phyloP scores from a whole-genome alignment of 2,329 filamentous ascomycete species.

The Pseudomassariella vexata region DNA sequence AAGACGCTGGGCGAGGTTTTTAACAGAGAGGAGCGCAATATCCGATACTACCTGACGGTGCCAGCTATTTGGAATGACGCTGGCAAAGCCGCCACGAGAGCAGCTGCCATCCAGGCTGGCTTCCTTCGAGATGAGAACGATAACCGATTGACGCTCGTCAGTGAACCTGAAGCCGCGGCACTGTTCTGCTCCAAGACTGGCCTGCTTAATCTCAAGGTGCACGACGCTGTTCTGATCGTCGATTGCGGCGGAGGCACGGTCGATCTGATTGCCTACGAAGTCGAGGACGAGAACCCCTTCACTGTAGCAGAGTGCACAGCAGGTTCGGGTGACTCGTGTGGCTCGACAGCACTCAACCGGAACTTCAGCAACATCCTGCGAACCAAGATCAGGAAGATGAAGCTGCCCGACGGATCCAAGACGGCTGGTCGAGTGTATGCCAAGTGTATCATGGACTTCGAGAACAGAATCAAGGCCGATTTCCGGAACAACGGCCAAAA shows the following conservation, averaged over 20 bases:
- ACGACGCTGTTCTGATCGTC: constrained; percentile 96
- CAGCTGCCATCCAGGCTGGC: constrained; percentile 92
- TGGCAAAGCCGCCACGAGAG: constrained; percentile 92
- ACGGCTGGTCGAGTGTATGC: constrained; percentile 97
- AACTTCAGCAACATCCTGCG: constrained; percentile 98
- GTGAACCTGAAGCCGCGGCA: constrained; percentile 92
- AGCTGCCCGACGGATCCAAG: constrained; percentile 91
- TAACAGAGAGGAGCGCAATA: constrained; percentile 96
- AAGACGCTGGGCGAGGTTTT: constrained; percentile 97
- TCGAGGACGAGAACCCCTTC: constrained; percentile 95
- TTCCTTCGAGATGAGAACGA: constrained; percentile 97
- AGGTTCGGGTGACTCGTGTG: constrained; percentile 94
- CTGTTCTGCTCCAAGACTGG: constrained; percentile 98
- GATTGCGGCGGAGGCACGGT: constrained; percentile 98
- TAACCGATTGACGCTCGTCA: constrained; percentile 89
- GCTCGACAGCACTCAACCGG: constrained; percentile 94
- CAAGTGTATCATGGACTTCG: constrained; percentile 99
- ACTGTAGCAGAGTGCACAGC: constrained; percentile 96
- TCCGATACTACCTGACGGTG: constrained; percentile 96
- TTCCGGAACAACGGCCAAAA: constrained; percentile 99
- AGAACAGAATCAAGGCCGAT: constrained; percentile 98
- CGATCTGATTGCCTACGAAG: constrained; percentile 97
- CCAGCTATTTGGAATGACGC: constrained; percentile 99
- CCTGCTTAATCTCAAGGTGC: constrained; percentile 92
- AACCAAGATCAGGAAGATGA: constrained; percentile 99